Conservation (phyloP, 169 alveolate genomes). For the Toxoplasma gondii region DNA sequence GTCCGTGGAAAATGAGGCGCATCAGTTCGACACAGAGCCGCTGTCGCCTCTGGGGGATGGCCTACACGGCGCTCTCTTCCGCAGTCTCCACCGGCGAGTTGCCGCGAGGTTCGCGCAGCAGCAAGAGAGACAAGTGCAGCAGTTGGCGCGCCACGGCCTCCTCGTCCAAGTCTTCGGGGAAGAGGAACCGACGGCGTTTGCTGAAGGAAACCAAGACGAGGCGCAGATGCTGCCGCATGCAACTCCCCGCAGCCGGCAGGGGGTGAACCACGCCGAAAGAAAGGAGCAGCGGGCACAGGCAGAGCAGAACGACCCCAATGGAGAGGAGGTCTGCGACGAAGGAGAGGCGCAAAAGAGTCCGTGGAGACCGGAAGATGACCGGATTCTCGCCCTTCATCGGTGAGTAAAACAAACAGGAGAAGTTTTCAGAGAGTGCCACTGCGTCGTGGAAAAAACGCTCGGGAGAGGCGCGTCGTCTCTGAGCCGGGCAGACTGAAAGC, state of each 20-base stretch:
- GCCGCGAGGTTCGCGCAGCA: background rate
- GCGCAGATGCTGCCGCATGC: too few species aligned
- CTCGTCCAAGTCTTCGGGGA: background rate
- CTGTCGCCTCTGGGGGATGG: background rate
- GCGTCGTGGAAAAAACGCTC: too few species aligned
- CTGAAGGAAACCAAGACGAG: too few species aligned
- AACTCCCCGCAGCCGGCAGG: too few species aligned
- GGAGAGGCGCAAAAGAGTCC: background rate
- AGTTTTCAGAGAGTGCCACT: background rate
- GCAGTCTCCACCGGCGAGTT: background rate
- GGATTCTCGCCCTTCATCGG: constrained; percentile 5
- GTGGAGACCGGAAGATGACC: background rate
- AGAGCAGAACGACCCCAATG: too few species aligned
- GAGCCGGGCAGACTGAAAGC: too few species aligned
- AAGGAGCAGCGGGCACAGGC: too few species aligned
- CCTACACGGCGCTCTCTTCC: background rate
- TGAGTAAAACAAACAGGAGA: background rate
- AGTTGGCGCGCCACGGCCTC: background rate
- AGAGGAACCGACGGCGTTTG: background rate
- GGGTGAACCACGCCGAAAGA: too few species aligned
- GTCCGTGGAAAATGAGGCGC: too few species aligned
- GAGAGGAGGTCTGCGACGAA: background rate
- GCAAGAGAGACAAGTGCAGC: background rate
- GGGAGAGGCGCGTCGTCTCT: too few species aligned
- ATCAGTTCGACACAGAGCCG: too few species aligned